Base-by-base conservation (phyloP, 495 filamentous ascomycete species). In the Neurospora pannonica region DNA sequence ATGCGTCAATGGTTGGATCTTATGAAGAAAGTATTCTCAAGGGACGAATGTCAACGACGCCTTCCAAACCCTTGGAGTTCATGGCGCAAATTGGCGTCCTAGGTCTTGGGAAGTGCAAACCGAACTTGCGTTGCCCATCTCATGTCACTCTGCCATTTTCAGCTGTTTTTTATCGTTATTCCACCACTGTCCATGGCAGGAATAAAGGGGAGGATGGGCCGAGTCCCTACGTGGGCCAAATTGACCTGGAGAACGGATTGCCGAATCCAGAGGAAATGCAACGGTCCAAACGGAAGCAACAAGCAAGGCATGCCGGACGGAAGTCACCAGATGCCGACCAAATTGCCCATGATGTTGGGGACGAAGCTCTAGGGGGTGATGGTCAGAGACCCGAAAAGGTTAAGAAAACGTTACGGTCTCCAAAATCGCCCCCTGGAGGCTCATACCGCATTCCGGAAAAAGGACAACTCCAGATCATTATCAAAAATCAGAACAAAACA, bases 1-100 rank as follows among this genome's bases (percentile, higher is more conserved):
- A 95, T 84, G 95, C 95, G 34, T 93, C 95, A 5, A 94, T 99
- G 91, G 96, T 99, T 21, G 96, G 96, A 0, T 98, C 96, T 4
- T 99, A 97, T 77, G 96, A 99, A 81, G 96, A 99, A 82, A 97
- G 94, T 4, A 98, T 99, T 71, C 84, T 99, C 4, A 90, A 93
- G 31, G 96, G 96, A 37, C 89, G 97, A 72, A 99, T 99, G 96
- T 98, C 97, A 54, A 98, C 94, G 15, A 96, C 91, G 10, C 97
- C 96, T 3, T 98, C 96, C 10, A 95, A 93, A 72, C 96, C 96
- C 37, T 83, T 99, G 28, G 91, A 97, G 75, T 99, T 99, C 79
- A 88, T 95, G 24, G 97, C 96, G 54, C 94, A 98, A 80, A 98
- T 99, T 73, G 96, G 96, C 37, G 96, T 98, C 0, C 85, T 98